phyloP scores from a whole-genome alignment of 164 flowering plant species.

The Vitis cinerea region DNA sequence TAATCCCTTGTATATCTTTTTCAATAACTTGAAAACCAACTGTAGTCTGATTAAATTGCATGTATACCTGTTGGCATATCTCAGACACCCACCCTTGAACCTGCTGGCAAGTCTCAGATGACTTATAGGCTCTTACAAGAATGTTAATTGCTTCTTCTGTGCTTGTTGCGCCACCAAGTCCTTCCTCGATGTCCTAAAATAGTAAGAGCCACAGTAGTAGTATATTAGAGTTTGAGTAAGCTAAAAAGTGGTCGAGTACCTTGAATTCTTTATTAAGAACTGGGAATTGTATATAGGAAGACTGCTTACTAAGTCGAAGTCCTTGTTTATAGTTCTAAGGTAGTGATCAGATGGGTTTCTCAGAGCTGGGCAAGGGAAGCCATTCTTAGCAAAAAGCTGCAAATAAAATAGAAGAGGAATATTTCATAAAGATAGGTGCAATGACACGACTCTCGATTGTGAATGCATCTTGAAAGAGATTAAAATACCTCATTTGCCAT shows the following conservation, averaged over 20 bases:
- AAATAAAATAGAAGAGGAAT: not conserved
- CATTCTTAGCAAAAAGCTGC: slow-evolving; percentile 43
- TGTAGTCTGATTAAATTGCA: not conserved
- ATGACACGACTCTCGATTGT: no score
- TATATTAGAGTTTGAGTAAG: not conserved
- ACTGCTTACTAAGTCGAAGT: slow-evolving; percentile 38
- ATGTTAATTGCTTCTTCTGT: slow-evolving; percentile 43
- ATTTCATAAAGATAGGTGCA: not conserved
- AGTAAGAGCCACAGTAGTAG: no score
- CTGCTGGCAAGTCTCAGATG: slow-evolving; percentile 32
- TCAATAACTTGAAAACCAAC: not conserved
- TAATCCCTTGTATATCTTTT: no score
- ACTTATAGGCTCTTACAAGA: slow-evolving; percentile 44
- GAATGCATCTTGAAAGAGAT: not conserved
- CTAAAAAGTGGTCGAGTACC: no score
- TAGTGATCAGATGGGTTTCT: slow-evolving; percentile 51
- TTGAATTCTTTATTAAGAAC: no score
- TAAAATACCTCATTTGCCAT: slow-evolving; percentile 23
- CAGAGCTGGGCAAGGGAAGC: slow-evolving; percentile 46
- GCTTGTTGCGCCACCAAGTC: slow-evolving; percentile 17
- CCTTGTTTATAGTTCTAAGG: slow-evolving; percentile 44
- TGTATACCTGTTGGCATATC: slow-evolving; percentile 32
- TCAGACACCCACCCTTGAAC: slow-evolving; percentile 24
- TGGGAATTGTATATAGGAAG: not conserved
- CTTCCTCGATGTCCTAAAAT: slow-evolving; percentile 33